Conservation (phyloP, 139 green algal species). For the Dunaliella sp. region DNA sequence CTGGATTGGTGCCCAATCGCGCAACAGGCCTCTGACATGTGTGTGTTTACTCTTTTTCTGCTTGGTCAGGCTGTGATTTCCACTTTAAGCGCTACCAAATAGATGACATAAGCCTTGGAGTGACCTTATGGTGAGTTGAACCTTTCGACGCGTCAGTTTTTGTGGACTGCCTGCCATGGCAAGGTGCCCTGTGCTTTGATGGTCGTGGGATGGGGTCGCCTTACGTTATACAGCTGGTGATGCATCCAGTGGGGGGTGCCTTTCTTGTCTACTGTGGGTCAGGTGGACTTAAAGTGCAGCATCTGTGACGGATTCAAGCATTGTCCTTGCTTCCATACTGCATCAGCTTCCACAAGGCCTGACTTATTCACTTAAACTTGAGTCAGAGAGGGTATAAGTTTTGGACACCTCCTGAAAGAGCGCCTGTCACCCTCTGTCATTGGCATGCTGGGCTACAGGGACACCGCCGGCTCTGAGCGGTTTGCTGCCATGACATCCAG, state of each 20-base stretch:
- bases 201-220: too few relatives aligned
- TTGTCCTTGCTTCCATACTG: too few relatives aligned
- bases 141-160: neutral
- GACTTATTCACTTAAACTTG: neutral
- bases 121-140: slow-evolving; percentile 29
- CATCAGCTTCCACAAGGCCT: too few relatives aligned
- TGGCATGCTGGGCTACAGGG: neutral
- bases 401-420: too few relatives aligned
- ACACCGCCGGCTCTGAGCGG: slow-evolving; percentile 46
- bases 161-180: neutral
- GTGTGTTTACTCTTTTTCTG: too few relatives aligned
- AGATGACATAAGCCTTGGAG: slow-evolving; percentile 32
- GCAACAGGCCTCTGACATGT: too few relatives aligned
- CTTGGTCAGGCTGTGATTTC: slow-evolving; percentile 37
- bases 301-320: too few relatives aligned
- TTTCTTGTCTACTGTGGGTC: neutral
- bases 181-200: neutral
- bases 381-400: neutral
- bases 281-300: too few relatives aligned
- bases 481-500: slow-evolving; percentile 21
- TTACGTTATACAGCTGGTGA: too few relatives aligned
- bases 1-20: too few relatives aligned
- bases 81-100: slow-evolving; percentile 44
- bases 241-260: neutral
- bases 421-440: too few relatives aligned